These are phyloP conservation scores for Hypoxylon sp. DNA, from an alignment of 2,329 filamentous ascomycete genomes.

Conservation along the genomic window DNA sequence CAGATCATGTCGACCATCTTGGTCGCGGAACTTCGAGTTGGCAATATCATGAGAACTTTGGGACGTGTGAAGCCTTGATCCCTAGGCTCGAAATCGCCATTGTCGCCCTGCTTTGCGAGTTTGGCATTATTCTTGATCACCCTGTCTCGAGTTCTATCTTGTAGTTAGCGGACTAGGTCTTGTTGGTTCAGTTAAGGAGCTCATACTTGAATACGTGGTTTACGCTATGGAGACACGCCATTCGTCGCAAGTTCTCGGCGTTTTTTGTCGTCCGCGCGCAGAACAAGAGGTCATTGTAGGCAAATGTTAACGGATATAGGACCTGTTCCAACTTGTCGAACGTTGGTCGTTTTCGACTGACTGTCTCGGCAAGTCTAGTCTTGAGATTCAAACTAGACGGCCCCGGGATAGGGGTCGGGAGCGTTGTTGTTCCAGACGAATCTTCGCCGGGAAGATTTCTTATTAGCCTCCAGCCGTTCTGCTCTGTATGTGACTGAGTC, in stretches of 20 bases:
- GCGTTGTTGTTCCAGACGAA: conserved; percentile 44
- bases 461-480: conserved; percentile 58
- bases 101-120: conserved; percentile 70
- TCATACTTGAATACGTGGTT: conserved; percentile 89
- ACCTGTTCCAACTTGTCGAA: conserved; percentile 70
- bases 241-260: conserved; percentile 70
- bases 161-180: conserved; percentile 29
- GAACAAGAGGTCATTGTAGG: conserved; percentile 82
- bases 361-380: conserved; percentile 67
- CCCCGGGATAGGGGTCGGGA: conserved; percentile 48
- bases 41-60: conserved; percentile 89
- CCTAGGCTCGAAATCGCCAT: conserved; percentile 74
- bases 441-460: conserved; percentile 56
- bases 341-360: conserved; percentile 59
- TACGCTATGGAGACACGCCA: conserved; percentile 82
- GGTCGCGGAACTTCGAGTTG: conserved; percentile 86
- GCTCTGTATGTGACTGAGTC: conserved; percentile 55
- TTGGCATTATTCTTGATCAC: conserved; percentile 93
- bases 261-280: conserved; percentile 75
- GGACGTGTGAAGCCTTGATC: conserved; percentile 97
- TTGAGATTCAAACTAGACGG: conserved; percentile 69
- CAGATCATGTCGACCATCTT: conserved; percentile 80
- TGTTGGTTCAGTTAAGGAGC: too few relatives aligned
- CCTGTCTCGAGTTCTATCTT: conserved; percentile 76
- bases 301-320: conserved; percentile 77